A percentile compares a stretch with the other conserved stretches of the same genome.
Conservation (phyloP, 768 basidiomycete species). For the Tricholoma hemisulphureum region DNA sequence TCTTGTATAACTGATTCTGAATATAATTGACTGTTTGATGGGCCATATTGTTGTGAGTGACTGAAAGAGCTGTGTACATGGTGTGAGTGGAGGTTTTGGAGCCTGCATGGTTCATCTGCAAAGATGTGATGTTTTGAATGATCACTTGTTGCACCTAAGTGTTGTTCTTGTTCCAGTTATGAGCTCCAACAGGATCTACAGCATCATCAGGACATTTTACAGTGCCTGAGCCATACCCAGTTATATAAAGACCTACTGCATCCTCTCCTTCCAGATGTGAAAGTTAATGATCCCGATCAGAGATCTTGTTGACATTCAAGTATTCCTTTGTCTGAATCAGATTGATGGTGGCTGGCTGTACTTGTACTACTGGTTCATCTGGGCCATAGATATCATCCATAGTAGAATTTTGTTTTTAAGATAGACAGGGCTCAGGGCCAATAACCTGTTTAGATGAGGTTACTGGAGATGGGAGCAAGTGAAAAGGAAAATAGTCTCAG, state of each 20-base stretch:
- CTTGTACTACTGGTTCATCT: too few relatives aligned
- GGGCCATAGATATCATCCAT: too few relatives aligned
- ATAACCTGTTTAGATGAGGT: too few relatives aligned
- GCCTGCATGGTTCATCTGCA: background rate
- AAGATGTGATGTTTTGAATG: background rate
- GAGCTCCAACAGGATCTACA: background rate
- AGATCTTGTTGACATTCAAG: background rate
- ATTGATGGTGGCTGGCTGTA: background rate
- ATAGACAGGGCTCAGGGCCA: too few relatives aligned
- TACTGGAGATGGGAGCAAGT: too few relatives aligned
- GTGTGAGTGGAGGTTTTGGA: background rate
- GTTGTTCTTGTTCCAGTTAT: background rate
- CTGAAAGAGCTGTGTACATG: background rate
- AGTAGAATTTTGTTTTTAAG: too few relatives aligned
- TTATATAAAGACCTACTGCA: background rate
- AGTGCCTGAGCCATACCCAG: background rate
- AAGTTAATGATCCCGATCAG: background rate
- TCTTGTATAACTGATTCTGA: background rate
- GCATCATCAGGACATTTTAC: background rate
- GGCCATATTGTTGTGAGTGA: background rate
- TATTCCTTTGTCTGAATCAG: background rate
- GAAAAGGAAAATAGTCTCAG: too few relatives aligned
- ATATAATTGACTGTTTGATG: background rate
- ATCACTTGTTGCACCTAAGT: background rate
- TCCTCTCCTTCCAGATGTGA: background rate